Evolutionary conservation across 78 protist species (phyloP).

Genomic region (Emiliania huxleyi): DNA sequence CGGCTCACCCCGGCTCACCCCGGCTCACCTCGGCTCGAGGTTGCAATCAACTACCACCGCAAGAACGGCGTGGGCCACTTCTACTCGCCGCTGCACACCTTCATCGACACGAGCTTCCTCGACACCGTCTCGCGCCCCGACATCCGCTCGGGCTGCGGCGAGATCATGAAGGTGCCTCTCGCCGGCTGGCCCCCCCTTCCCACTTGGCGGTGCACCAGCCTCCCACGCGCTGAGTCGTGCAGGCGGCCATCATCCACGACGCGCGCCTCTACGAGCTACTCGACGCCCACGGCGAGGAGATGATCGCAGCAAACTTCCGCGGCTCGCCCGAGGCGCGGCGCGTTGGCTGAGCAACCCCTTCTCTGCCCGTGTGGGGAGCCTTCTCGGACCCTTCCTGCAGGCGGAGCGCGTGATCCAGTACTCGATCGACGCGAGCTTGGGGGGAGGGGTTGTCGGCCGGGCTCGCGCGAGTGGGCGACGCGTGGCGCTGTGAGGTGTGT

Average conservation of each 20-base stretch:
- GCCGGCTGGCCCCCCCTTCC: no score
- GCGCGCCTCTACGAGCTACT: not conserved
- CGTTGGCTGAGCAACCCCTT: no score
- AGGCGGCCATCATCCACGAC: conserved; percentile 24
- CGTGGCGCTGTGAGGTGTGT: no score
- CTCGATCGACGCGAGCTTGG: not conserved
- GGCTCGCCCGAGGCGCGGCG: not conserved
- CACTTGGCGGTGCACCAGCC: no score
- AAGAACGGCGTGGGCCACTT: conserved; percentile 26
- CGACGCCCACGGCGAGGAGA: not conserved
- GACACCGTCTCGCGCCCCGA: not conserved
- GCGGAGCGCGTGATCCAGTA: not conserved
- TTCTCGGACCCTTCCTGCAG: no score
- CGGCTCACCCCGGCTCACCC: no score
- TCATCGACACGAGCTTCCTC: not conserved
- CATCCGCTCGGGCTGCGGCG: not conserved
- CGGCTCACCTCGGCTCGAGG: no score
- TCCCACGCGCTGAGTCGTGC: no score
- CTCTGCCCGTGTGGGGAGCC: no score
- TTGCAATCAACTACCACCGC: conserved; percentile 17
- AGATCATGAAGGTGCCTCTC: conserved; percentile 21
- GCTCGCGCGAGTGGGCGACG: no score
- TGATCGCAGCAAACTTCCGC: not conserved
- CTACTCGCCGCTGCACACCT: conserved; percentile 8
- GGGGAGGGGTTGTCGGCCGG: no score